Evolutionary conservation across 2,329 filamentous ascomycete genomes (phyloP).

Genomic region (Arthrobotrys pseudoclavata): DNA sequence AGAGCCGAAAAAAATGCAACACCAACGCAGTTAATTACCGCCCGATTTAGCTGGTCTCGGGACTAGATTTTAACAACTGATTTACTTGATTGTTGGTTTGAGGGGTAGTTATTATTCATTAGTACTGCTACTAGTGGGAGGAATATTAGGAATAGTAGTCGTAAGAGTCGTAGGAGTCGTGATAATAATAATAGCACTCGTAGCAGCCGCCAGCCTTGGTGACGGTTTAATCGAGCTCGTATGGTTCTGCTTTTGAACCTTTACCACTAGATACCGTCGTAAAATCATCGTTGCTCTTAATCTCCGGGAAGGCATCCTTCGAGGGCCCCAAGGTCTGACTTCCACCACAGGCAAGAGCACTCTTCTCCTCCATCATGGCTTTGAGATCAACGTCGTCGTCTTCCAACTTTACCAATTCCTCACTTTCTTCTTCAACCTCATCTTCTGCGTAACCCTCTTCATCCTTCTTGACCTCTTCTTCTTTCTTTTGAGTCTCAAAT

Average conservation of each 20-base stretch:
- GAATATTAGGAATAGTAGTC: too few relatives aligned
- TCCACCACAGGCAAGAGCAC: conserved; percentile 64
- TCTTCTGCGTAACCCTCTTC: conserved; percentile 68
- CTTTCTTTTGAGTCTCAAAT: conserved; percentile 72
- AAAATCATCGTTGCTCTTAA: conserved; percentile 30
- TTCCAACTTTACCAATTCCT: conserved; percentile 73
- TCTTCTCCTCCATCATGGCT: conserved; percentile 78
- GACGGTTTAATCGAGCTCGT: background rate
- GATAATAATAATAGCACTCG: conserved; percentile 75
- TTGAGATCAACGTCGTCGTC: conserved; percentile 72
- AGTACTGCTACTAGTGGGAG: too few relatives aligned
- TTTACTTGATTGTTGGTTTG: too few relatives aligned
- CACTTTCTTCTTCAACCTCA: conserved; percentile 64
- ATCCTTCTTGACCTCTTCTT: conserved; percentile 66
- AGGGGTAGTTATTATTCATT: too few relatives aligned
- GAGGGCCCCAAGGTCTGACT: conserved; percentile 19
- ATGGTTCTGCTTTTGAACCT: background rate
- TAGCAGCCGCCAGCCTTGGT: too few relatives aligned
- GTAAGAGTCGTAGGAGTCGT: too few relatives aligned
- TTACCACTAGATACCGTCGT: background rate
- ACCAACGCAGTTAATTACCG: conserved; percentile 13
- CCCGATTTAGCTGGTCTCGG: too few relatives aligned
- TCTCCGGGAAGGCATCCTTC: conserved; percentile 45
- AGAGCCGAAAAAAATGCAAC: conserved; percentile 23
- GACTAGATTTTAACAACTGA: too few relatives aligned